These are phyloP conservation scores for Macadamia tetraphylla DNA, from an alignment of 164 flowering plant genomes.

Conservation along the genomic window DNA sequence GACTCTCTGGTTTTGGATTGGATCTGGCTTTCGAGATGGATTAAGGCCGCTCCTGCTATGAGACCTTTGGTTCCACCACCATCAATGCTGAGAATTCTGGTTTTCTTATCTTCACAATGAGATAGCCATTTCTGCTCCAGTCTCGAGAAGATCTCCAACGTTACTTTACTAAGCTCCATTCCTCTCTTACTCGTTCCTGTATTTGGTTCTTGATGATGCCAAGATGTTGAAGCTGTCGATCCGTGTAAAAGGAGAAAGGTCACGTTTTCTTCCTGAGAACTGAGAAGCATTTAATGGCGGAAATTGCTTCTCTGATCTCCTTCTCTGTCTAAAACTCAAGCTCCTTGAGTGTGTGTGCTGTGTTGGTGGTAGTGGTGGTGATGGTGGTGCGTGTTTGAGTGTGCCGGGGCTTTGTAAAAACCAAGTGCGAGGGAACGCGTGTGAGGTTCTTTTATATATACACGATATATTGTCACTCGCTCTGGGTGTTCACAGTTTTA, in stretches of 20 bases:
- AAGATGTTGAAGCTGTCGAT: background rate
- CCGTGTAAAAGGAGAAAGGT: conserved; percentile 8
- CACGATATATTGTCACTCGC: no score
- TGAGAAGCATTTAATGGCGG: conserved; percentile 18
- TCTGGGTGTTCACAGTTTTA: no score
- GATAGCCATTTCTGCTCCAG: conserved; percentile 42
- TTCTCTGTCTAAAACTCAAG: background rate
- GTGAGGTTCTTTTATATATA: no score
- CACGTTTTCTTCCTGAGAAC: conserved; percentile 14
- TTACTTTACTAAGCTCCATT: conserved; percentile 26
- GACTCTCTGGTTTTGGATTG: conserved; percentile 29
- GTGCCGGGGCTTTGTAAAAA: no score
- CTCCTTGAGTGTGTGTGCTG: no score
- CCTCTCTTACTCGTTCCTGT: background rate
- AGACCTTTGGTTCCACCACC: conserved; percentile 34
- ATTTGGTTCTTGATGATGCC: background rate
- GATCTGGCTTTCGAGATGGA: conserved; percentile 37
- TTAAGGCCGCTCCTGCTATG: conserved; percentile 30
- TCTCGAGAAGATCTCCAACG: conserved; percentile 33
- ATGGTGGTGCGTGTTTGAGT: no score
- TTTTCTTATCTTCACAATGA: conserved; percentile 21
- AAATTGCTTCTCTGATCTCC: conserved; percentile 2
- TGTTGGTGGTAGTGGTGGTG: no score
- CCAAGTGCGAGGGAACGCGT: no score
- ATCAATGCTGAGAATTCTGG: conserved; percentile 39